Base-by-base conservation (phyloP, 371 early-diverging fungal genomes). In the Phascolomyces articulosus region DNA sequence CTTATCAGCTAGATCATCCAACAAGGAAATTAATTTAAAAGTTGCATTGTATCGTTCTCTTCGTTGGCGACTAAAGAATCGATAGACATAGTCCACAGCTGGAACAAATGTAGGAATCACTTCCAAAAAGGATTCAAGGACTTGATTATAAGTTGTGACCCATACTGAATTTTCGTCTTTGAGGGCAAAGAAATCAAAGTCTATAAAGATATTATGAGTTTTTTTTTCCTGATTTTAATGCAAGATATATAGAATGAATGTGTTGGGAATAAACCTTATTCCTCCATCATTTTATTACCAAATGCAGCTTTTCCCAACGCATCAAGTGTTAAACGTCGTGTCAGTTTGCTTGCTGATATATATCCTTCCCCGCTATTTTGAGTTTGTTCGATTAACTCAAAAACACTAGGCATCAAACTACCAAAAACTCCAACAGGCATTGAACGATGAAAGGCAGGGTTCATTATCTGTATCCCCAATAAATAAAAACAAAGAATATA, bases 371-470 rank as follows among this genome's bases (percentile, higher is more conserved):
- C 51, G 7, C 27, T 15, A 29, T 20, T 64, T 16, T 62, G 47
- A 6, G 58, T n/a, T 31, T 66, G 34, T 26, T 80, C 72, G 21
- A 80, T 67, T 0, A 65, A 28, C 0, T 58, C 34, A 28, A 77
- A 71, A 0, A 68, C 44, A 10, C 68, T 59, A 2, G 53, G 54
- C 40, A 71, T 54, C 3, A 75, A 41, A 34, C 38, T 44, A 7
- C 65, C 73, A 62, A 79, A 77, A 11, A 67, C 54, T 11, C 69
- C 63, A 13, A 75, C 67, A 0, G 80, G 80, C 65, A 68, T 60
- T 29, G 73, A 55, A 13, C 75, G 71, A 55, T 69, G 69, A 38
- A 79, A 79, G 2, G 75, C 77, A 26, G 80, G 80, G 27, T 75
- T 77, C 69, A 77, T 75, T 0, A 64, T 64, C 51, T 64, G 27